These are phyloP conservation scores for Clonostachys sp. DNA, from an alignment of 2,329 filamentous ascomycete species.

Conservation along the genomic window DNA sequence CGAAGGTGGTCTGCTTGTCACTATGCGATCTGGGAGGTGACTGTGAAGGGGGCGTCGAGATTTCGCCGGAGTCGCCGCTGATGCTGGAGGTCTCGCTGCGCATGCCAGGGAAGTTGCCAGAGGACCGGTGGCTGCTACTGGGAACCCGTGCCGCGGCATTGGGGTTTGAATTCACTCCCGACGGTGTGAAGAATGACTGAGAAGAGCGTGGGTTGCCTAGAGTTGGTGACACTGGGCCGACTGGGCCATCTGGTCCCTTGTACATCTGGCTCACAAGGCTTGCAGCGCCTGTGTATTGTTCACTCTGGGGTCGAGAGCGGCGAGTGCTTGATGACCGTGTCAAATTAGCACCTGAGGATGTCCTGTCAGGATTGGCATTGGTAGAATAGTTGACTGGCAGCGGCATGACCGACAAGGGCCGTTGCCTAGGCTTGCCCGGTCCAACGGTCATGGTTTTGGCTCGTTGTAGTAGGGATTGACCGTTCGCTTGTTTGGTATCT, in stretches of 20 bases:
- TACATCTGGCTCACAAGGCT: conserved; percentile 88
- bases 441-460: conserved; percentile 56
- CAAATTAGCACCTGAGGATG: conserved; percentile 61
- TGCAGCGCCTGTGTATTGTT: conserved; percentile 60
- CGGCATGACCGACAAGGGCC: conserved; percentile 56
- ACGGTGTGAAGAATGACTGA: conserved; percentile 58
- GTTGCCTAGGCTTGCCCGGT: conserved; percentile 38
- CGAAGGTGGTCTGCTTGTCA: conserved; percentile 54
- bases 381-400: conserved; percentile 7
- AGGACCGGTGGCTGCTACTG: conserved; percentile 38
- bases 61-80: conserved; percentile 60
- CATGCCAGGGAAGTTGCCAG: conserved; percentile 69
- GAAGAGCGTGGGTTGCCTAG: conserved; percentile 55
- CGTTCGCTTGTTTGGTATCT: conserved; percentile 24
- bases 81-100: conserved; percentile 60
- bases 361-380: too few relatives aligned
- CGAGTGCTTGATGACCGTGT: conserved; percentile 50
- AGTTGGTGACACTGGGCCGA: conserved; percentile 55
- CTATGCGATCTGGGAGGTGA: conserved; percentile 46
- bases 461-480: conserved; percentile 51
- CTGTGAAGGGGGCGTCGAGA: conserved; percentile 41
- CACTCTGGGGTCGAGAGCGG: conserved; percentile 54
- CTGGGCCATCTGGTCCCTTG: conserved; percentile 59
- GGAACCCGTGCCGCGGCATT: conserved; percentile 45
- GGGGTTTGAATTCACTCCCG: conserved; percentile 43